Base-by-base conservation (phyloP, 305 asterid genomes). In the Coffea humblotiana region DNA sequence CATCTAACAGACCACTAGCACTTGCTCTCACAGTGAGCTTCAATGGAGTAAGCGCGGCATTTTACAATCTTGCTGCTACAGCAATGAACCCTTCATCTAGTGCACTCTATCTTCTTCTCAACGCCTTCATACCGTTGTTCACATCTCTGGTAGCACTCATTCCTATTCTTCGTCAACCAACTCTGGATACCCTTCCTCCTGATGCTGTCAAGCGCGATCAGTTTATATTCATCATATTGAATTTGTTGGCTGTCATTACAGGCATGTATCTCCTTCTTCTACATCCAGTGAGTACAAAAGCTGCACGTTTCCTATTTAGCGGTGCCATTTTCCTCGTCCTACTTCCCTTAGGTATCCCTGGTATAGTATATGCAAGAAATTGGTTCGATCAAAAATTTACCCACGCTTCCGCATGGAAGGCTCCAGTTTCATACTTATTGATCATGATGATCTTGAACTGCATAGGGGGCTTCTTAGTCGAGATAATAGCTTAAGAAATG, bases 11-110 rank as follows among this genome's bases (percentile, higher is more conserved):
- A 78, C 97, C 98, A 1, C 92, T 93, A 14, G 97, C 98, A 43
- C 96, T 94, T 25, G 83, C 98, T 56, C 98, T 93, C 75, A 88
- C 96, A 0, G 92, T 94, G 11, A 92, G 98, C 87, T 94, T 91
- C 79, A 94, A 94, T 75, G 98, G 98, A 43, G 77, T 91, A 47
- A 94, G 97, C 82, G 94, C 97, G 23, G 97, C 98, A 75, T 75
- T 93, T 25, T 94, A 94, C 89, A 94, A 92, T 82, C 97, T 93
- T 18, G 90, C 87, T 25, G 97, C 87, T 6, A 88, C 72, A 21
- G 87, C 98, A 16, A 70, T 90, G 16, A 69, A 83, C 76, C 87
- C 96, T 73, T 87, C 93, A n/a, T 85, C 96, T n/a, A 63, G 81
- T 32, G 65, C 92, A 3, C 35, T 83, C 19, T 94, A 94, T 81